These are phyloP conservation scores for Pichia cephalocereana DNA, from an alignment of 805 yeast genomes.

Conservation along the genomic window DNA sequence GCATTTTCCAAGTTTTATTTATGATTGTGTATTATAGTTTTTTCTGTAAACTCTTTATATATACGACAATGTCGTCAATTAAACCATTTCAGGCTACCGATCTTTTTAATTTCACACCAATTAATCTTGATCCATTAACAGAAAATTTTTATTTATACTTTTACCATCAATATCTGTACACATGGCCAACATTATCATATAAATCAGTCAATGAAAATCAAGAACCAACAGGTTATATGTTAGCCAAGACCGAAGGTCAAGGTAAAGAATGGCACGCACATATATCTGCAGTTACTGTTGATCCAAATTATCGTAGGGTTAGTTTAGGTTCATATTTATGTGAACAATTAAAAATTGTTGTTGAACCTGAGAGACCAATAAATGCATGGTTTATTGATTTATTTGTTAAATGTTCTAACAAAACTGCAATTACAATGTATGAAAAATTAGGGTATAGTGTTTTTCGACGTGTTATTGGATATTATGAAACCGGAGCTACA, in stretches of 20 bases:
- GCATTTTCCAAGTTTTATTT: no score
- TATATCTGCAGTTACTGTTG: slow-evolving; percentile 90
- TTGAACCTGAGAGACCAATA: slow-evolving; percentile 59
- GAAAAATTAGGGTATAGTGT: slow-evolving; percentile 81
- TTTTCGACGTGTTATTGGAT: slow-evolving; percentile 80
- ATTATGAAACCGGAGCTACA: slow-evolving; percentile 44
- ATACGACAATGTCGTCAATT: slow-evolving; percentile 64
- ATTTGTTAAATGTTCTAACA: slow-evolving; percentile 82
- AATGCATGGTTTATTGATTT: slow-evolving; percentile 80
- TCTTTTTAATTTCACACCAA: slow-evolving; percentile 57
- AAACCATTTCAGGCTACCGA: slow-evolving; percentile 86
- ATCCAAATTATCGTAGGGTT: slow-evolving; percentile 70
- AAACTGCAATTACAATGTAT: slow-evolving; percentile 70
- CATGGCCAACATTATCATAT: slow-evolving; percentile 88
- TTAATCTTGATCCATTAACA: slow-evolving; percentile 82
- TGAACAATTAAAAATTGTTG: slow-evolving; percentile 58
- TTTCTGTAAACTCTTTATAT: no score
- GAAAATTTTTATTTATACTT: slow-evolving; percentile 84
- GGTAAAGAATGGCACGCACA: slow-evolving; percentile 91
- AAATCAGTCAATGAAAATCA: slow-evolving; percentile 38
- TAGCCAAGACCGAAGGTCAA: slow-evolving; percentile 93
- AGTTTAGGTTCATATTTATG: slow-evolving; percentile 82
- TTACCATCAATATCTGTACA: slow-evolving; percentile 70
- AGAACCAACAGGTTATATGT: slow-evolving; percentile 63
- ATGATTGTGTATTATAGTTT: no score